These are phyloP conservation scores for Penicillium goetzii DNA, from an alignment of 495 filamentous ascomycete genomes.

Conservation along the genomic window DNA sequence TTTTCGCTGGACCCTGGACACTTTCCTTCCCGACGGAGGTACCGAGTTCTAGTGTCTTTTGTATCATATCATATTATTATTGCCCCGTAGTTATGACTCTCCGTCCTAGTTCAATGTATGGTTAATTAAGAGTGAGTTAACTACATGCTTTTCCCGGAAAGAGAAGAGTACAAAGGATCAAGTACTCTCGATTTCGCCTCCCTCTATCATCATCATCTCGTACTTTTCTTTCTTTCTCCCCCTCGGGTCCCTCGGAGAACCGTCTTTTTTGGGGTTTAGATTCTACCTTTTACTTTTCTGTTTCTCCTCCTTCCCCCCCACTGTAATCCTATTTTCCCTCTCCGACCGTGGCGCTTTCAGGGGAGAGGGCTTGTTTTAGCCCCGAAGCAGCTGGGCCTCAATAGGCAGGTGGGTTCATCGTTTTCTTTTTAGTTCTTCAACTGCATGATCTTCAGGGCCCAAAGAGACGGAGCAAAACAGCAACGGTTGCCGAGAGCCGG, in stretches of 20 bases:
- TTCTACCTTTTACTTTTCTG: not conserved
- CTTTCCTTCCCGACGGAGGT: constrained; percentile 1
- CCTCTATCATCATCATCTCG: not conserved
- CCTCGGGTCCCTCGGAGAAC: constrained; percentile 3
- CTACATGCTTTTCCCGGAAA: not conserved
- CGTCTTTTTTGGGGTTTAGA: constrained; percentile 1
- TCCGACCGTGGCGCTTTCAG: constrained; percentile 24
- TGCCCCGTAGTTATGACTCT: not conserved
- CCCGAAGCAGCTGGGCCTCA: constrained; percentile 23
- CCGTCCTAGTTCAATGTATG: not conserved
- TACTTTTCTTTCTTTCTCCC: not conserved
- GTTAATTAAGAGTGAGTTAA: not conserved
- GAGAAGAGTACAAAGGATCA: not conserved
- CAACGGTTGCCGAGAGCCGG: constrained; percentile 27
- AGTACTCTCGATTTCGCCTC: not conserved
- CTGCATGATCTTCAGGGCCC: constrained; percentile 36
- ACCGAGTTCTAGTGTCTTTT: not conserved
- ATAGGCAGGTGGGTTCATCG: constrained; percentile 35
- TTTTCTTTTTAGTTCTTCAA: constrained; percentile 9
- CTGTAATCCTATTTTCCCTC: not conserved
- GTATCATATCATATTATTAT: not conserved
- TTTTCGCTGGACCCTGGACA: not conserved
- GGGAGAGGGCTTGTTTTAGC: constrained; percentile 15
- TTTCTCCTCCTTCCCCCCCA: not conserved
- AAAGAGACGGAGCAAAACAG: constrained; percentile 2